phyloP scores from a whole-genome alignment of 2,329 filamentous ascomycete species.

The Fusarium sp. region DNA sequence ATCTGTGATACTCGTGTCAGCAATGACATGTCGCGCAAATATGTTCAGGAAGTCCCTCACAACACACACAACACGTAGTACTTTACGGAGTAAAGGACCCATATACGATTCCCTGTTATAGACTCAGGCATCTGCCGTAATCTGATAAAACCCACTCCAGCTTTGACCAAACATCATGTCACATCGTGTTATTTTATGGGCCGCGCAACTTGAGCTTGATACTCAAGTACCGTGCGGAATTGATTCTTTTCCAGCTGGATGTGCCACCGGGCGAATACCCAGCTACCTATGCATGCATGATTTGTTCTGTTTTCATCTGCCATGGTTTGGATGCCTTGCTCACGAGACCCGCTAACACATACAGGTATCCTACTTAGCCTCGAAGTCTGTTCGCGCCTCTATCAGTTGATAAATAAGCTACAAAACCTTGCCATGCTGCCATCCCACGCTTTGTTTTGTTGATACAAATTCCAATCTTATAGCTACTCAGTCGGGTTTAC shows the following conservation, averaged over 20 bases:
- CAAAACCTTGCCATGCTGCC: background rate
- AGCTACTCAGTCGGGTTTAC: background rate
- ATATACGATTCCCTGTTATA: constrained; percentile 12
- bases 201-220: background rate
- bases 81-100: background rate
- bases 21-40: background rate
- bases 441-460: background rate
- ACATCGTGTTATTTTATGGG: constrained; percentile 16
- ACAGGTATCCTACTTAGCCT: background rate
- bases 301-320: background rate
- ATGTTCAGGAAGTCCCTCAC: background rate
- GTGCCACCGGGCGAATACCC: background rate
- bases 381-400: background rate
- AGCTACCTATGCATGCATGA: background rate
- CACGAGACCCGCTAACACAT: background rate
- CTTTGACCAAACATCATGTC: constrained; percentile 1
- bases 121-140: constrained; percentile 21
- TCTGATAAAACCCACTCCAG: constrained; percentile 7
- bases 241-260: background rate
- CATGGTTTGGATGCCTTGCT: background rate
- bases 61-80: constrained; percentile 3
- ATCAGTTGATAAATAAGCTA: background rate
- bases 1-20: background rate
- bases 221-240: background rate
- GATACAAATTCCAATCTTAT: background rate